Evolutionary conservation across 805 yeast species (phyloP), one percentile per base, ranked within the genome.

Genomic region (Yarrowia sp.): DNA sequence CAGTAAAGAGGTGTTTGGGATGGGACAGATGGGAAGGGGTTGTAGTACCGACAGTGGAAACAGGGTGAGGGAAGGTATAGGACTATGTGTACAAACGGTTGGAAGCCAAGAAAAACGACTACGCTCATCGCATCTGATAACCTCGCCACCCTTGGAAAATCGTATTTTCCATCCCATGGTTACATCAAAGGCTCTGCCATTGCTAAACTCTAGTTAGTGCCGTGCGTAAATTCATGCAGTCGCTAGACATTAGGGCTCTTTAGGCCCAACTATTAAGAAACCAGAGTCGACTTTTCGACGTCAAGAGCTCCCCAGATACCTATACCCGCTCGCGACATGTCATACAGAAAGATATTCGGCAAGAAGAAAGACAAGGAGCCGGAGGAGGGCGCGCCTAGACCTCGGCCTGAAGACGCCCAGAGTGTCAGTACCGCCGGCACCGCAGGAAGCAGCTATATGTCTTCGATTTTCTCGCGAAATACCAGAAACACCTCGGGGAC

Each of bases 151-250:
- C n/a, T 16, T 32, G 3, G 12, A 12, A 53, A 53, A 40, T 53
- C 16, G 36, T 40, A 53, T 53, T 52, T 53, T 19, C 35, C 8
- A 16, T 35, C 42, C 38, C 35, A 4, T 35, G 14, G 48, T 26
- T 15, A 56, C 63, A 56, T 41, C 59, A 4, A 22, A 15, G 38
- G 48, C 46, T 26, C 48, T 56, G 48, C 40, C 38, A 41, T 41
- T 56, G 63, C 63, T 41, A 56, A 59, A 59, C 65, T 59, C 52
- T 59, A 59, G 52, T 45, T 45, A 59, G 65, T 59, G 65, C 65
- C 65, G 65, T 59, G 65, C 65, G 65, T 59, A 59, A 45, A 59
- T 43, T 43, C 65, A 43, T 59, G 65, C 65, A 59, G 50, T 26
- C 63, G 38, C 19, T 41, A 26, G 63, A 41, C 63, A n/a, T 15